Evolutionary conservation across 169 alveolate species (phyloP).

Genomic region (Plasmodium gaboni): DNA sequence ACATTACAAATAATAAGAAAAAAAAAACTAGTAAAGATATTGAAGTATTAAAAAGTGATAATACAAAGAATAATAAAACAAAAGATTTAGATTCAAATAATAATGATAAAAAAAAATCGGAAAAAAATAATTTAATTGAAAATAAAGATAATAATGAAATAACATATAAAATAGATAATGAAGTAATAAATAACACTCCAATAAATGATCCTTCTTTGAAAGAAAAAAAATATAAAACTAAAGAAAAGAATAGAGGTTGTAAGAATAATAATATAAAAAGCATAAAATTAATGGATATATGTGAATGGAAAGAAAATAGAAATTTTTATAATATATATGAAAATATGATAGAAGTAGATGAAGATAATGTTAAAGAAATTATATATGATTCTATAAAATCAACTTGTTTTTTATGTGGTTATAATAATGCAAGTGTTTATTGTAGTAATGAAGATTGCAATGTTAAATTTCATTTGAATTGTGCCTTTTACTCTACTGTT

Average conservation of each 20-base stretch:
- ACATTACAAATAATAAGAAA: constrained; percentile 12
- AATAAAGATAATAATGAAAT: constrained; percentile 2
- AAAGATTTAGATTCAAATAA: constrained; percentile 10
- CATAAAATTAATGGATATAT: constrained; percentile 34
- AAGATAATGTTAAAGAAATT: constrained; percentile 75
- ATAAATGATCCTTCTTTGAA: not conserved
- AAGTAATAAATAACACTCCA: not conserved
- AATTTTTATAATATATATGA: constrained; percentile 37
- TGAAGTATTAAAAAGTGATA: not conserved
- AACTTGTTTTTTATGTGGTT: constrained; percentile 77
- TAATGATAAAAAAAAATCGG: not conserved
- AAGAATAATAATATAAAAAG: constrained; percentile 30
- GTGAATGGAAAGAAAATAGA: constrained; percentile 35
- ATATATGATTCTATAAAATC: constrained; percentile 68
- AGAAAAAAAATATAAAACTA: not conserved
- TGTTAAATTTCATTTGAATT: constrained; percentile 78
- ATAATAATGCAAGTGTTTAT: constrained; percentile 79
- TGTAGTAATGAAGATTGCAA: constrained; percentile 80
- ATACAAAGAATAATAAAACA: constrained; percentile 8
- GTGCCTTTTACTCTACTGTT: constrained; percentile 79
- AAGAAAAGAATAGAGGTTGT: not conserved
- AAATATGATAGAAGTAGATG: constrained; percentile 80
- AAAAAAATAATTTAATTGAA: not conserved
- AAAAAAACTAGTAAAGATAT: constrained; percentile 7
- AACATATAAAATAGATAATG: not conserved